Evolutionary conservation across 305 asterid genomes (phyloP), one percentile per base, ranked within the genome.

Genomic region (Fraxinus floribunda): DNA sequence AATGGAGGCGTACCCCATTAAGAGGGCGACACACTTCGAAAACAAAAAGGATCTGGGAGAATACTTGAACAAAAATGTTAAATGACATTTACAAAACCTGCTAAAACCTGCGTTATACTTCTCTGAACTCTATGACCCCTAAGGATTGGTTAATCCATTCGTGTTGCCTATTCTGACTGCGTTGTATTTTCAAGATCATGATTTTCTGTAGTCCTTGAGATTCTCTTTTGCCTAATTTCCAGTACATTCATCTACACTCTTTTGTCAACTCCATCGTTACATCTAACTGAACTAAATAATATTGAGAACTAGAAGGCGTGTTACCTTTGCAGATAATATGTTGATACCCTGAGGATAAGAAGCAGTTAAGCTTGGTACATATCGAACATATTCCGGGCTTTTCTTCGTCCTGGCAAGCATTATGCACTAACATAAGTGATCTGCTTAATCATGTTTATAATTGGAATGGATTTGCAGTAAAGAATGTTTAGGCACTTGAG

Each of bases 1-100:
- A 4, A 41, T 71, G 34, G 38, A 81, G 70, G 78, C 70, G 39
- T 74, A 71, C 26, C 73, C 73, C 71, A 55, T 81, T 76, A 20
- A 83, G 78, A 76, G 78, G 73, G 66, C 66, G 64, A 73, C 49
- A 1, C 18, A 35, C 62, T 57, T 52, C 20, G 20, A 49, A 16
- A 49, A 49, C 62, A 49, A 49, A 49, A 49, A 49, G 62, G 20
- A 15, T 49, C 60, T 52, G 30, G 18, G 3, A 55, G n/a, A 55
- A 64, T 9, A 79, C 46, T 30, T 71, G 62, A 77, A 80, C 24
- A 60, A 20, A 16, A 5, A 66, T 22, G 80, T 32, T 32, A 15
- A 1, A 18, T 39, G 34, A 44, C 66, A 5, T 44, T 15, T 39
- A 18, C 22, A 46, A 76, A 76, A 76, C 29, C 41, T 15, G 5